Evolutionary conservation across 192 early-diverging fungal species (phyloP).

Genomic region (Rhizophagus prolifer): DNA sequence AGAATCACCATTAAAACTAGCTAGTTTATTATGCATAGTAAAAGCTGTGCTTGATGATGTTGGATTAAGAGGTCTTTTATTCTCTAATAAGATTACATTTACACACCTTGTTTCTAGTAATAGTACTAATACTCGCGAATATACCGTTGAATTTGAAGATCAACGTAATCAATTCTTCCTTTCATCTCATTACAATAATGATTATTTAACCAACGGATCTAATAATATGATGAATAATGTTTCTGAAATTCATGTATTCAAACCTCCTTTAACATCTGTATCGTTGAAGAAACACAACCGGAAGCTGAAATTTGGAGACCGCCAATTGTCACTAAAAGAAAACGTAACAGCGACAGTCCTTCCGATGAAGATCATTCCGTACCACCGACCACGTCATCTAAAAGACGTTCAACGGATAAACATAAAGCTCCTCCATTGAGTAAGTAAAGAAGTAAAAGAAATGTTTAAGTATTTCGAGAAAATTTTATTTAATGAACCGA

Average conservation of each 20-base stretch:
- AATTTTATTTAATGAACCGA: not conserved
- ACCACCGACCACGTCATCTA: not conserved
- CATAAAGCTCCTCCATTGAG: slow-evolving; percentile 30
- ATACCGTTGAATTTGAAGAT: slow-evolving; percentile 22
- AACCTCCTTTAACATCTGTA: not conserved
- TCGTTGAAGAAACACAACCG: slow-evolving; percentile 1
- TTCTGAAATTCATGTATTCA: not conserved
- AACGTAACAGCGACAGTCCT: slow-evolving; percentile 4
- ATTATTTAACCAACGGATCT: not conserved
- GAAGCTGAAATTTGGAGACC: slow-evolving; percentile 14
- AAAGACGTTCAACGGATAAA: slow-evolving; percentile 27
- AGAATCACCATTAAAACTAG: slow-evolving; percentile 27
- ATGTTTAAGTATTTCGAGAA: not conserved
- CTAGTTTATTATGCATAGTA: slow-evolving; percentile 11
- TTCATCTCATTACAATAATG: not conserved
- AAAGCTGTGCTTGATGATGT: slow-evolving; percentile 22
- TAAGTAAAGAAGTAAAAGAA: slow-evolving; percentile 1
- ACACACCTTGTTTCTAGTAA: not conserved
- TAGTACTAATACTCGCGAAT: slow-evolving; percentile 1
- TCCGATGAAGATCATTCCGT: slow-evolving; percentile 22
- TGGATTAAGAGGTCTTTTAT: slow-evolving; percentile 16
- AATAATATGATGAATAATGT: not conserved
- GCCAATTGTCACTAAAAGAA: slow-evolving; percentile 5
- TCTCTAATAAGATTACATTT: slow-evolving; percentile 24
- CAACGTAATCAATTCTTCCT: not conserved